Evolutionary conservation across 768 basidiomycete genomes (phyloP), one percentile per base, ranked within the genome.

Genomic region (Russula olivacea): DNA sequence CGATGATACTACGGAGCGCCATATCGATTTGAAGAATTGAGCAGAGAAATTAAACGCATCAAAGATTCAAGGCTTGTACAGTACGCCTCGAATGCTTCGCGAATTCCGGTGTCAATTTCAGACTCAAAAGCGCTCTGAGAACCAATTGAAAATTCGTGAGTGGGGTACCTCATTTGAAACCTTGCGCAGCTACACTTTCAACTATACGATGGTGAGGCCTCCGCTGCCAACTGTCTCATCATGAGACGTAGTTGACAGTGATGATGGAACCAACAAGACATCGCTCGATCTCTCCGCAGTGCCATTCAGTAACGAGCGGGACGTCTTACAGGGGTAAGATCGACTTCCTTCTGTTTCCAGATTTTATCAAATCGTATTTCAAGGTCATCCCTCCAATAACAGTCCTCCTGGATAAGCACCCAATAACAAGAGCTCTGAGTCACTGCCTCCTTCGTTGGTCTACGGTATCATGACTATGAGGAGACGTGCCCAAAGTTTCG

Each of bases 401-500:
- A 15, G 69, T 73, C 8, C 59, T 72, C 9, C 54, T 73, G 8
- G 67, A 66, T 54, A 73, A 72, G 68, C 69, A 71, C 56, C 69
- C 68, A 30, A 68, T 60, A 14, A 69, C 68, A n/a, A 3, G 85
- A 88, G 69, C 73, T 88, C 8, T 69, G 79, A 15, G 74, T 85
- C 48, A 79, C 71, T 38, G 66, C 77, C 1, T 72, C 76, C 1
- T 72, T 76, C 15, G 55, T 71, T 71, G 81, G 73, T 6, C 66
- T 79, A 3, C 69, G 76, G 17, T 79, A 87, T 71, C 70, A 75
- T 58, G 80, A 84, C 55, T 83, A 86, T 65, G 74, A 72, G 34
- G 71, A 82, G 72, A 86, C 85, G 86, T 86, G 70, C 65, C 83
- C 77, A 15, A 21, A 12, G 5, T 17, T 23, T 21, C 6, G 4